Evolutionary conservation across 768 basidiomycete genomes (phyloP).

Genomic region (Collybia mongolica): DNA sequence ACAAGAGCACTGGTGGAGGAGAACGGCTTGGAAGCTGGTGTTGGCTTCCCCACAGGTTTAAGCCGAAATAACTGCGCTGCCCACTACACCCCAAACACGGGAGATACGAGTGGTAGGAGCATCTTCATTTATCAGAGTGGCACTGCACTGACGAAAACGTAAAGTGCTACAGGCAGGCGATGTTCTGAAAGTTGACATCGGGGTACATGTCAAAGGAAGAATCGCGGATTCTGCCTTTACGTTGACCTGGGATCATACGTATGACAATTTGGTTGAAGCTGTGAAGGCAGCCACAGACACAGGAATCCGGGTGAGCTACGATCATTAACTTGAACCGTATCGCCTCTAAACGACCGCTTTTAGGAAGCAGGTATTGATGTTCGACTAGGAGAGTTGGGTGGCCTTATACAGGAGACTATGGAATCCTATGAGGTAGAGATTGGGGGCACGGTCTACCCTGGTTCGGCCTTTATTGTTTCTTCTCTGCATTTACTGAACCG

Average conservation of each 20-base stretch:
- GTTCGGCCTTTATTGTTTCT: conserved; percentile 35
- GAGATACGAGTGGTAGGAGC: conserved; percentile 74
- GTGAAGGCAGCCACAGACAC: conserved; percentile 94
- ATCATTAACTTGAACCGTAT: too few species aligned
- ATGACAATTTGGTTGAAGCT: conserved; percentile 85
- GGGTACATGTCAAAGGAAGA: conserved; percentile 95
- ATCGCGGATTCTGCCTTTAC: conserved; percentile 98
- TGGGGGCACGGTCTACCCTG: conserved; percentile 78
- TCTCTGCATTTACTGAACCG: neutral
- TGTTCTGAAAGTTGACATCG: conserved; percentile 95
- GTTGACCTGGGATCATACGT: conserved; percentile 83
- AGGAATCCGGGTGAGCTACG: conserved; percentile 66
- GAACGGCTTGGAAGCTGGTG: conserved; percentile 77
- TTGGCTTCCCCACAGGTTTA: conserved; percentile 96
- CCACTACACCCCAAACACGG: conserved; percentile 94
- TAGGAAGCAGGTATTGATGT: conserved; percentile 98
- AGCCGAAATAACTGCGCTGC: conserved; percentile 94
- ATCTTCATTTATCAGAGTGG: neutral
- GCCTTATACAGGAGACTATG: conserved; percentile 96
- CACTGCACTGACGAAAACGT: conserved; percentile 3
- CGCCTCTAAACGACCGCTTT: neutral
- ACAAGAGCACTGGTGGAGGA: conserved; percentile 92
- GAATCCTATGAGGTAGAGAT: conserved; percentile 97
- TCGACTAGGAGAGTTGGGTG: conserved; percentile 89
- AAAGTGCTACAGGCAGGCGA: conserved; percentile 80